Evolutionary conservation across 371 early-diverging fungal genomes (phyloP), one percentile per base, ranked within the genome.

Genomic region (Smittium culicis): DNA sequence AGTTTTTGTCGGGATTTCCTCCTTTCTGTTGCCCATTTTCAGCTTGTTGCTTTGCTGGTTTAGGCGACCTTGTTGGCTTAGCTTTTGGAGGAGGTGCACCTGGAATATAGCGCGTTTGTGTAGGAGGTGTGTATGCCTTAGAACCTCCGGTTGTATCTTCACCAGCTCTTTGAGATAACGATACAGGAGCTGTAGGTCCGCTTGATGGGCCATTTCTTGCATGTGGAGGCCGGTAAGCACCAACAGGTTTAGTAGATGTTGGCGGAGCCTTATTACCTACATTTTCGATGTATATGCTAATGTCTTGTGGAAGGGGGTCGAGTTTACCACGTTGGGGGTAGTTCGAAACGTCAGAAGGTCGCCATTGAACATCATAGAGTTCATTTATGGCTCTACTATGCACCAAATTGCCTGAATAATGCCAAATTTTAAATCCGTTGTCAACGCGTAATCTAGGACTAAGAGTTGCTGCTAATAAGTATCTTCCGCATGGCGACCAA

Each of bases 381-480:
- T 95, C 97, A 67, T 89, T 81, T 34, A 86, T 79, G 58, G 82
- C 80, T 61, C 86, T 80, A 72, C 83, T 73, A 72, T 88, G 86
- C 35, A 94, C 84, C 64, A 94, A 75, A 0, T 84, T 84, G 33
- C 97, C 97, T n/a, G 88, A 83, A 72, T 91, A 91, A 74, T 98
- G 94, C 92, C 94, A 94, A 71, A 98, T 81, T 67, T 89, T 90
- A 77, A 91, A 88, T 1, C 96, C 94, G 72, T 98, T 98, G 77
- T 98, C 98, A 20, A 98, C 98, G 73, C 96, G 90, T 69, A 98
- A 81, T 64, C 96, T 87, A 61, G 90, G 91, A 64, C 93, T 91
- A 57, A 94, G 79, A 1, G 91, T 96, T 31, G 96, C 90, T 25
- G 94, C 91, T 81, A 98, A 79, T 67, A 98, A 76, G 74, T 88